These are phyloP conservation scores for Pestalotiopsis sp. DNA, from an alignment of 2,329 filamentous ascomycete genomes.

Conservation along the genomic window DNA sequence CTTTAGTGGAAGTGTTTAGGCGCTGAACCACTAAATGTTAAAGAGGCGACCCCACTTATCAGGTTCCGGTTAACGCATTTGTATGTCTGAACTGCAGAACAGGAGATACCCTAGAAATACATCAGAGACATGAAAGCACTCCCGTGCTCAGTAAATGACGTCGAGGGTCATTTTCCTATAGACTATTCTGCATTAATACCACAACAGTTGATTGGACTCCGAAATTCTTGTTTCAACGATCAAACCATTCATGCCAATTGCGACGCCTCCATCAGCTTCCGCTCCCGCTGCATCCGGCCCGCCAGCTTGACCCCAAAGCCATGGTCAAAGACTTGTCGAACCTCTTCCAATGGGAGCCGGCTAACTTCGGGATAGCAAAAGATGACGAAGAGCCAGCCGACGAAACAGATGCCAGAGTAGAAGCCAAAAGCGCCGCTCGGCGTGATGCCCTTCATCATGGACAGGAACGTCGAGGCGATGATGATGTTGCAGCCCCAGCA, in stretches of 20 bases:
- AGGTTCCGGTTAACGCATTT: too few relatives aligned
- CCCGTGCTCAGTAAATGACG: too few relatives aligned
- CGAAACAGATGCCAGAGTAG: constrained; percentile 46
- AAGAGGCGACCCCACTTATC: too few relatives aligned
- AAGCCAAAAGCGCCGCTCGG: constrained; percentile 49
- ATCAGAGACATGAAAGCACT: too few relatives aligned
- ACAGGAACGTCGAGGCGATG: constrained; percentile 45
- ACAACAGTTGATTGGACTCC: too few relatives aligned
- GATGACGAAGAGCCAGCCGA: constrained; percentile 45
- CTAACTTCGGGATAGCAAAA: constrained; percentile 51
- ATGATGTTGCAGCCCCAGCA: constrained; percentile 46
- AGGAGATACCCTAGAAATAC: too few relatives aligned
- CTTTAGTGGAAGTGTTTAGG: too few relatives aligned
- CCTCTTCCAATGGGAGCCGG: constrained; percentile 51
- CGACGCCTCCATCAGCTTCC: neutral
- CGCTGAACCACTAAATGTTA: too few relatives aligned
- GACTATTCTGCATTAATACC: too few relatives aligned
- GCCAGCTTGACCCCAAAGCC: constrained; percentile 43
- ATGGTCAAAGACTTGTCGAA: constrained; percentile 45
- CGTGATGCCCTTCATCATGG: constrained; percentile 45
- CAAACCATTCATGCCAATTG: neutral
- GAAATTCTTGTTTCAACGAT: too few relatives aligned
- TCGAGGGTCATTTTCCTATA: too few relatives aligned
- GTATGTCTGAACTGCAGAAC: too few relatives aligned
- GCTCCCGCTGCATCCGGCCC: constrained; percentile 28